Conservation (phyloP, 2,329 filamentous ascomycete species). For the Thermoascus crustaceus region DNA sequence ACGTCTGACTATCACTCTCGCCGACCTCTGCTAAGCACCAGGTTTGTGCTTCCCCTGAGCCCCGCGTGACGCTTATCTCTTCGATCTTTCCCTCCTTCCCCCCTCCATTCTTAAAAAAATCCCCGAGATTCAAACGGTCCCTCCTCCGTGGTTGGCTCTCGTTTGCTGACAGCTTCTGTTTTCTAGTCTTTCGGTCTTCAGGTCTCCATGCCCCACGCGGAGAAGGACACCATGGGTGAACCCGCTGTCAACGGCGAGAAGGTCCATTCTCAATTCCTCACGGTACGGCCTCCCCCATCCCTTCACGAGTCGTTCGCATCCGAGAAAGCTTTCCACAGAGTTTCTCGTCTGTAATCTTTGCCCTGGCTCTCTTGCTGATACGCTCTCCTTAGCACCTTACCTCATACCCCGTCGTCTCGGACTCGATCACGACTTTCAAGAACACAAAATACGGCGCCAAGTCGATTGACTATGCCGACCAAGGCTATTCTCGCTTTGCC, state of each 20-base stretch:
- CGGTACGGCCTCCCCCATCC: slow-evolving; percentile 23
- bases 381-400: slow-evolving; percentile 59
- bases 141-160: background rate
- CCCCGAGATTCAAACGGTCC: too few species aligned
- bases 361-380: slow-evolving; percentile 17
- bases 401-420: slow-evolving; percentile 74
- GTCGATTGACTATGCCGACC: slow-evolving; percentile 3
- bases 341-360: slow-evolving; percentile 11
- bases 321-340: background rate
- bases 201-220: slow-evolving; percentile 42
- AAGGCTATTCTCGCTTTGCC: slow-evolving; percentile 67
- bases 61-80: too few species aligned
- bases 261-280: slow-evolving; percentile 40
- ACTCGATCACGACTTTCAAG: slow-evolving; percentile 70
- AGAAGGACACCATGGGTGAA: slow-evolving; percentile 39
- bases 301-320: slow-evolving; percentile 1
- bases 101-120: too few species aligned
- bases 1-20: too few species aligned
- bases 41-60: too few species aligned
- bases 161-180: background rate
- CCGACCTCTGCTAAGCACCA: too few species aligned
- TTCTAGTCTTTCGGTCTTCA: background rate
- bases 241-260: slow-evolving; percentile 44
- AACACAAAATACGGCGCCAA: slow-evolving; percentile 42
- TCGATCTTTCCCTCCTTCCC: background rate